These are phyloP conservation scores for Abelmoschus esculentus DNA, from an alignment of 345 rosid genomes.

Conservation along the genomic window DNA sequence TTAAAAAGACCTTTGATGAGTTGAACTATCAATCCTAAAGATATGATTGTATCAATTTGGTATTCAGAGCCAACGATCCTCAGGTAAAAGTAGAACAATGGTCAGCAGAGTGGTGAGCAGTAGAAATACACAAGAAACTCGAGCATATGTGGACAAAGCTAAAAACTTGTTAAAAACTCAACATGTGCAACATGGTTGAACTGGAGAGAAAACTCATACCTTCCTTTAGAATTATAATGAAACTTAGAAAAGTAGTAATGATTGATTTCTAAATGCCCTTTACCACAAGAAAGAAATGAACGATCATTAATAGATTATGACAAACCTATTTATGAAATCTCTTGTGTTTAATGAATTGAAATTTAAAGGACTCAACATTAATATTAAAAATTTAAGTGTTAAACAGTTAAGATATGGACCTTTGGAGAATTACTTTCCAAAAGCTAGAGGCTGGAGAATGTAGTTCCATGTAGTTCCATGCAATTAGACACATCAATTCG, in stretches of 20 bases:
- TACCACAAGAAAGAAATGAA: neutral
- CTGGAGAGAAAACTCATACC: neutral
- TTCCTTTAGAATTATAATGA: neutral
- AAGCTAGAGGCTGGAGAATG: neutral
- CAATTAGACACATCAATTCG: neutral
- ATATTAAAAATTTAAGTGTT: neutral
- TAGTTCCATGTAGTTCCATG: neutral
- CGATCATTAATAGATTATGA: neutral
- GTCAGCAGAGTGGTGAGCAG: neutral
- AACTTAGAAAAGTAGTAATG: neutral
- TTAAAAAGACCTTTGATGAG: neutral
- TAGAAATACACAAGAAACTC: neutral
- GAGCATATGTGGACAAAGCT: neutral
- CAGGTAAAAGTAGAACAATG: neutral
- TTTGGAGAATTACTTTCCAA: neutral
- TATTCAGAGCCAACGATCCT: neutral
- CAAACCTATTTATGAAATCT: neutral
- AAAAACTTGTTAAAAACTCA: neutral
- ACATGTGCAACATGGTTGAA: neutral
- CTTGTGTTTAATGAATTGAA: conserved; percentile 2
- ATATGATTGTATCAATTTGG: neutral
- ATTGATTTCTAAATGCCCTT: neutral
- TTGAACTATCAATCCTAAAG: neutral
- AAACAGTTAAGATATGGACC: neutral
- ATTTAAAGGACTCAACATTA: neutral